Percentiles rank a stretch among this genome's conserved stretches.
These are phyloP conservation scores for Podospora didyma DNA, from an alignment of 495 filamentous ascomycete genomes.

Conservation along the genomic window DNA sequence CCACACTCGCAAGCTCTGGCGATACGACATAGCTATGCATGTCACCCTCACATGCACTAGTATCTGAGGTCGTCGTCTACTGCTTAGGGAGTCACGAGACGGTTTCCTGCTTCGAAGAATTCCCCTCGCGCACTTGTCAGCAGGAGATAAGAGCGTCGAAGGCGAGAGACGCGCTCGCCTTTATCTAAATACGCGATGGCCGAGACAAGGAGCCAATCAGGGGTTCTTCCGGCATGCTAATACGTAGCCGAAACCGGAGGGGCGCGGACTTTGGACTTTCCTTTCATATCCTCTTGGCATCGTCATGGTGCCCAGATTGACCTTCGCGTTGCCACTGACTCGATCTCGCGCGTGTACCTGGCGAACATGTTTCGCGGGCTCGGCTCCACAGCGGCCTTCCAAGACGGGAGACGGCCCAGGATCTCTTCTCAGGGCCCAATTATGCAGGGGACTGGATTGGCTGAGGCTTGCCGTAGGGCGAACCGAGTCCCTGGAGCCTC, in stretches of 20 bases:
- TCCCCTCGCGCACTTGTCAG: too few relatives aligned
- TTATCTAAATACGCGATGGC: not conserved
- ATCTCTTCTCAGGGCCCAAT: not conserved
- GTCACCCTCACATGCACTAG: too few relatives aligned
- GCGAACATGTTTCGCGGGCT: conserved; percentile 1
- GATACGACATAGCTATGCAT: too few relatives aligned
- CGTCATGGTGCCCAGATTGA: too few relatives aligned
- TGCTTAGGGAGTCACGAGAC: too few relatives aligned
- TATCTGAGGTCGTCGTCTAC: too few relatives aligned
- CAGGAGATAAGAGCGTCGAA: too few relatives aligned
- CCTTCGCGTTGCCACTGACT: conserved; percentile 4
- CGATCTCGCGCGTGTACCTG: not conserved
- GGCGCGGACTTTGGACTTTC: not conserved
- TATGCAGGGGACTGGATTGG: conserved; percentile 10
- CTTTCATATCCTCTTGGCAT: not conserved
- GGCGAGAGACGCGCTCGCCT: not conserved
- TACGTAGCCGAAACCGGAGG: not conserved
- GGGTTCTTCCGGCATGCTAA: not conserved
- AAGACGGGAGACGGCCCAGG: not conserved
- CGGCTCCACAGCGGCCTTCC: conserved; percentile 10
- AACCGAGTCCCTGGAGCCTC: not conserved
- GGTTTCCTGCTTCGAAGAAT: too few relatives aligned
- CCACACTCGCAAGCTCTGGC: too few relatives aligned
- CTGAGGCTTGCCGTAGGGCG: not conserved
- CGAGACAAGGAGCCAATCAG: not conserved